Evolutionary conservation across 495 filamentous ascomycete species (phyloP), one percentile per base, ranked within the genome.

Genomic region (Hypoxylon fragiforme): DNA sequence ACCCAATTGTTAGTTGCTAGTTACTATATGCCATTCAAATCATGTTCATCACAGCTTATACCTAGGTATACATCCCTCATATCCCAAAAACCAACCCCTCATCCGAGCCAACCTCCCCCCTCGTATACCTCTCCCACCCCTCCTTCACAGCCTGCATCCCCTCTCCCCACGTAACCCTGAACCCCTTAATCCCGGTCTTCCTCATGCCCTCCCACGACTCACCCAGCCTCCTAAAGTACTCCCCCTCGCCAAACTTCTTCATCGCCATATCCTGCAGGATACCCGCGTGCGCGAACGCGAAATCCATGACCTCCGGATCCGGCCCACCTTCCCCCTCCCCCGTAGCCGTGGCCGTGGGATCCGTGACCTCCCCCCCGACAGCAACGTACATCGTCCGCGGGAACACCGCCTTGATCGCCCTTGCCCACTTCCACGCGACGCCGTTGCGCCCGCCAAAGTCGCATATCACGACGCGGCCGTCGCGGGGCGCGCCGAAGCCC

Each of bases 381-480:
- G 79, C 57, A 3, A 70, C 54, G 0, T 79, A 31, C 44, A 73
- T 67, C 0, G 73, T 52, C 22, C 67, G 34, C 14, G 71, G 56
- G 8, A 53, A 53, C 7, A 12, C 30, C 6, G 67, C 13, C 3
- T 60, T 22, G 1, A 84, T 44, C 2, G 66, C 42, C 0, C 59
- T 41, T 1, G 66, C 64, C 64, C 80, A 73, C 8, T 65, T 44
- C n/a, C 64, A 49, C 1, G 67, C 57, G 0, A 69, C 71, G 44
- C 64, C 62, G 5, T 53, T 73, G 11, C 81, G 66, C 0, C 72
- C 72, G 11, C 80, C 82, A 57, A 80, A 83, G 54, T 85, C 78
- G 41, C 73, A 53, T 21, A 85, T 50, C 3, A 81, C 68, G 46
- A 85, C 57, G 53, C 77, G 79, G 2, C 36, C 40, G 4, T 65